Evolutionary conservation across 1,284 basidiomycete genomes (phyloP), one percentile per base, ranked within the genome.

Genomic region (Ceratobasidium sp.): DNA sequence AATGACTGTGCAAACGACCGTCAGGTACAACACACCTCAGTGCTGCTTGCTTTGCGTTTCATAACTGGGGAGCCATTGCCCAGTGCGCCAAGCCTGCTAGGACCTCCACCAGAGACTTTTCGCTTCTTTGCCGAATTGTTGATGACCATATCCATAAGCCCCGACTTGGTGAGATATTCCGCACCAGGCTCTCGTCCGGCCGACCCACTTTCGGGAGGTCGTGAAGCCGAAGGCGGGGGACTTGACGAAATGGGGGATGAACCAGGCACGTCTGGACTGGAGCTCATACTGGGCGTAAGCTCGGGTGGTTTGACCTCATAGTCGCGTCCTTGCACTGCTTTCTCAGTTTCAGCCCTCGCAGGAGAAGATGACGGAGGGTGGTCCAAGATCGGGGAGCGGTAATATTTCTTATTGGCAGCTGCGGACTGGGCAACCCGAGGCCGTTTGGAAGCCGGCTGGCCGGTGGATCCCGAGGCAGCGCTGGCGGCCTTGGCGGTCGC

Each of bases 141-240:
- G 25, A 65, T 65, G n/a, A 65, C 34, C 60, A 65, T 65, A 38
- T 65, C 60, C 60, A 65, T 65, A 13, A 65, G 60, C 20, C 60
- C 60, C 35, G 60, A 65, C 27, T 65, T 65, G 20, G 34, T 62
- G 25, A 45, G 45, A 35, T 62, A 62, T 4, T 62, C 60, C 12
- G 60, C 7, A 27, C 20, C 29, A 20, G 22, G 20, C 4, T 8
- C 27, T 25, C 47, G 47, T 25, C 29, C 47, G 3, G 47, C 47
- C 3, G 47, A 50, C 17, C 47, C 47, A 8, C 22, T 25, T 27
- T 50, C 47, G 10, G 32, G 40, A 20, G 60, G 13, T 1, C 20
- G 56, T 27, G 40, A 31, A 25, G 31, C 47, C 10, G 49, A 20
- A 20, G 58, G 60, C n/a, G 60, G 60, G 8, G 60, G 60, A 35